phyloP scores from a whole-genome alignment of 2,329 filamentous ascomycete species.

The Aquanectria penicillioides region DNA sequence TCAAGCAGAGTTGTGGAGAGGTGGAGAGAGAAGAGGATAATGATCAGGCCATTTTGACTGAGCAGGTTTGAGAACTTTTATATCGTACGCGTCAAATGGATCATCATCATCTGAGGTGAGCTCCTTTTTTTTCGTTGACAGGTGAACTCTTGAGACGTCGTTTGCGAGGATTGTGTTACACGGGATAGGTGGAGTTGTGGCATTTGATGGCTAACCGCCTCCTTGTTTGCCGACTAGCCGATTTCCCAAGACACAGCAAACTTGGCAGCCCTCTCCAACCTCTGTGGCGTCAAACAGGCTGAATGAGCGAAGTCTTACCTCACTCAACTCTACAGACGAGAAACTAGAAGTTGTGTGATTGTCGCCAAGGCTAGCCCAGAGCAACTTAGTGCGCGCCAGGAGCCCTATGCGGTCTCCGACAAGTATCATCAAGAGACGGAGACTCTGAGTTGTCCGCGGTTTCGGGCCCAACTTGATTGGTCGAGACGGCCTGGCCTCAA shows the following conservation, averaged over 20 bases:
- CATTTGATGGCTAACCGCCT: too few species aligned
- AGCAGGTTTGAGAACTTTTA: conserved; percentile 19
- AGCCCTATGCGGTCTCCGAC: not conserved
- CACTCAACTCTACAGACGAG: too few species aligned
- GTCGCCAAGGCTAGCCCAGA: conserved; percentile 2
- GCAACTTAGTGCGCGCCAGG: conserved; percentile 1
- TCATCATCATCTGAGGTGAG: not conserved
- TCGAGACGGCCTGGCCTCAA: not conserved
- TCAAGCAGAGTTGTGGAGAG: conserved; percentile 2
- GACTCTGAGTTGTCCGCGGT: not conserved
- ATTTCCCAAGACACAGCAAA: not conserved
- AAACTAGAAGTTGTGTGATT: not conserved
- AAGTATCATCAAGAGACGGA: not conserved
- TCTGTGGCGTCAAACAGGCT: too few species aligned
- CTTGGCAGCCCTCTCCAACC: not conserved
- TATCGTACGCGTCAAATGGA: not conserved
- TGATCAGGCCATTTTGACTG: not conserved
- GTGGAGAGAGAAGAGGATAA: not conserved
- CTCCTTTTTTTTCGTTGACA: not conserved
- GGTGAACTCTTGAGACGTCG: not conserved
- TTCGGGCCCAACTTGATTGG: not conserved
- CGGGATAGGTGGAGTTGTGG: not conserved
- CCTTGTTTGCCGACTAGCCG: conserved; percentile 17
- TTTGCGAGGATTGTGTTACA: not conserved
- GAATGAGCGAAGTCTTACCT: not conserved